Base-by-base conservation (phyloP, 176 grass and related monocot genomes). In the Saccharum officinarum region DNA sequence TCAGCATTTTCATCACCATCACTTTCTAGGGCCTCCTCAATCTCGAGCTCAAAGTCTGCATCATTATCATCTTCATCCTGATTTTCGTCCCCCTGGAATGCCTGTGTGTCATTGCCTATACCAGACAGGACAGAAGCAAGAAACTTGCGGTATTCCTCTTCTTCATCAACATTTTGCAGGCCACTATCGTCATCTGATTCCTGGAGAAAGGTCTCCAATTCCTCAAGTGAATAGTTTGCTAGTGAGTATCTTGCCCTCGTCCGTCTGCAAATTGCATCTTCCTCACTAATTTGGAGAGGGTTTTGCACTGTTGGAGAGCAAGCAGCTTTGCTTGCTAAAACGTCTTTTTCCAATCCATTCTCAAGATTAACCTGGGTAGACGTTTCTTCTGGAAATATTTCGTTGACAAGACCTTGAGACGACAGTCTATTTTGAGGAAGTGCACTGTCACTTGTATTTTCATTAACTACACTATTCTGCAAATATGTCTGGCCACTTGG, bases 31-130 rank as follows among this genome's bases (percentile, higher is more conserved):
- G 95, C 92, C 78, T 97, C 95, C 89, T 95, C 95, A 72, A 98
- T 91, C 85, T 98, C 95, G 4, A 95, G 86, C 42, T 93, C 92
- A 80, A 98, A 98, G 67, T 98, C 95, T 37, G 87, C 95, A 88
- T 95, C 95, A 88, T 95, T 95, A 77, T 98, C 95, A 82, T 98
- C 95, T 84, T 98, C 95, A 87, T 98, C 95, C 63, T 91, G 87
- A 55, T 82, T 90, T 86, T 94, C 89, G 25, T 87, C 87, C 61
- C 85, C 87, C 22, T 91, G 89, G 78, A 84, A 86, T 39, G 72
- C 45, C 40, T 91, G 86, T 82, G 69, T 42, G 63, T 73, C 86
- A 94, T 78, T 40, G 18, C 55, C 76, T 88, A 72, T 82, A 77
- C 80, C 93, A 71, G 89, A 87, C 26, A 98, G 82, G 73, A 98